Evolutionary conservation across 495 filamentous ascomycete species (phyloP), one percentile per base, ranked within the genome.

Genomic region (Melanomma pulvis-pyrius): DNA sequence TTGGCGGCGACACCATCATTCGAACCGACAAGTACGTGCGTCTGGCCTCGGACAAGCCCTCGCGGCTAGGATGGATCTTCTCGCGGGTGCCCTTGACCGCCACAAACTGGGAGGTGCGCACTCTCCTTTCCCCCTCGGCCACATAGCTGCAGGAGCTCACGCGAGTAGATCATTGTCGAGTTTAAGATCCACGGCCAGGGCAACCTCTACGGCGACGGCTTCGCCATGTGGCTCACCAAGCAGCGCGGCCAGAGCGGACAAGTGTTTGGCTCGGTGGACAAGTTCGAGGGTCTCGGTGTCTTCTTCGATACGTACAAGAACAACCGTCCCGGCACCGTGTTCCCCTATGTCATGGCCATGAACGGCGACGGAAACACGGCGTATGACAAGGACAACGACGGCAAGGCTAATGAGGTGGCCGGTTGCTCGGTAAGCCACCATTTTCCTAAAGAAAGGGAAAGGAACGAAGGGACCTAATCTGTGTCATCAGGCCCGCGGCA

Each of bases 231-330:
- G 96, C 82, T 99, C 74, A 98, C 93, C 65, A 96, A 96, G 76
- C 87, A 97, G 77, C 90, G 96, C 61, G 93, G 87, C 22, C 83
- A 85, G 56, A 77, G 79, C 32, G 96, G 96, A 24, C 86, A 88
- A 17, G 96, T 99, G 22, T 99, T 99, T 74, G 96, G 96, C 17
- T 86, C 83, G 34, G 83, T 82, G 17, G 96, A 99, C 78, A 84
- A 85, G 50, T 99, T 98, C 70, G 94, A 98, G 73, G 96, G 96
- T 13, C 84, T 99, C 15, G 96, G 94, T 44, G 83, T 99, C 74
- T 97, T 99, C 83, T 87, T 99, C 80, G 96, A 99, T 75, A 99
- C 96, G 50, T 99, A 99, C 82, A 99, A 99, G 87, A 99, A 99
- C 80, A 96, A 96, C 81, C 87, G 96, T 19, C 96, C 96, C 9